Evolutionary conservation across 352 stramenopile species (phyloP), one percentile per base, ranked within the genome.

Genomic region (Pythium volutum): DNA sequence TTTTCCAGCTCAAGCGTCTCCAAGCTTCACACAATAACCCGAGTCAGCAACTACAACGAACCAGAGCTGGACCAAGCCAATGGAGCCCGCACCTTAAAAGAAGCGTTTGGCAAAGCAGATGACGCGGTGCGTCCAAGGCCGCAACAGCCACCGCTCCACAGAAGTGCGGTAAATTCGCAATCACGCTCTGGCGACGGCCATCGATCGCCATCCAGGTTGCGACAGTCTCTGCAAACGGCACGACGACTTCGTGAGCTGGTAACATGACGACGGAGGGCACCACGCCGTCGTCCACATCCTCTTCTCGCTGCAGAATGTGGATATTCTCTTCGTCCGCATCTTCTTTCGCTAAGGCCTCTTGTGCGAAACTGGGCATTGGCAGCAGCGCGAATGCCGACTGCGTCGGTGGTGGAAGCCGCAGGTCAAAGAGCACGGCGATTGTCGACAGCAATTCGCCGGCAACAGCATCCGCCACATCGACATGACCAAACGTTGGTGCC

Each of bases 351-450:
- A 14, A 20, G 7, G 62, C 22, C 1, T 57, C 75, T 42, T 81
- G 67, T 0, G 87, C 77, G 62, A 92, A 92, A 8, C 65, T 51
- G 5, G 80, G 82, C 42, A 90, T 43, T 14, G 75, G 69, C 36
- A 92, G 58, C 38, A 90, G 53, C 18, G 62, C 49, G 42, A 88
- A 90, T 16, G 76, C 64, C 18, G 84, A 82, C n/a, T 54, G 53
- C 0, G 63, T 25, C 4, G 74, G 60, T 29, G 66, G 64, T 38
- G 77, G 69, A 15, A 76, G 72, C 27, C 80, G 79, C 3, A 71
- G 68, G 16, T 90, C 83, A 34, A 92, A 64, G 18, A 92, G 51
- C 15, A 84, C 74, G 0, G 75, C 81, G 36, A 87, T 71, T 0
- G 79, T 88, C 16, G 74, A 60, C 3, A 74, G 68, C 20, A 92